Base-by-base conservation (phyloP, 225 moss, liverwort and hornwort species). In the Bryoerythrophyllum caledonicum region DNA sequence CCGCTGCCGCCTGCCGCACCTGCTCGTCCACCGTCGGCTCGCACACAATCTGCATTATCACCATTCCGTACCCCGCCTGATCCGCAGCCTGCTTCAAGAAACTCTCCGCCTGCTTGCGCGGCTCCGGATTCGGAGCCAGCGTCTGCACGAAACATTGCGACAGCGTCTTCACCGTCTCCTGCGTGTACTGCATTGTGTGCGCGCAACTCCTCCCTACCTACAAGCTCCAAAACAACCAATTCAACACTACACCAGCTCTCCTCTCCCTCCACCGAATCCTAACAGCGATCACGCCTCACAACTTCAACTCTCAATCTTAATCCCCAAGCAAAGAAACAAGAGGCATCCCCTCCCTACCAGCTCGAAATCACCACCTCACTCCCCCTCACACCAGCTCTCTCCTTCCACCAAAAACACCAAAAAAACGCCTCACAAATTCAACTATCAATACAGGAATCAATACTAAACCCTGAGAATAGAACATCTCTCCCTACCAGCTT, bases 81-180 rank as follows among this genome's bases (percentile, higher is more conserved):
- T 92, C 94, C 65, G 91, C 86, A 43, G 89, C 87, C 67, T 93
- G 93, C 78, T 91, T 93, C 71, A 99, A 73, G 26, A 86, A 86
- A 52, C 26, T 64, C 57, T 99, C 99, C 4, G 99, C 99, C 65
- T 89, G 80, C 74, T 88, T 93, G 41, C 99, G 88, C 65, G 99
- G 95, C 90, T 88, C 93, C 63, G 91, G 91, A 84, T 86, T 86
- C 19, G 95, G 95, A 46, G 99, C 95, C 74, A 99, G 84, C 7
- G 95, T 89, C 80, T 95, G 99, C 90, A 89, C 74, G 75, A 99
- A 99, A 70, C 99, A 99, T 83, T 93, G 87, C 37, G 95, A 87
- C 35, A 97, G 82, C 43, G 93, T 89, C 91, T 90, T 84, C 86
- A 99, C 40, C 32, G 88, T 89, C 83, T 93, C 99, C 74, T 93